Base-by-base conservation (phyloP, 176 grass and related monocot species). In the Aechmea fasciata region DNA sequence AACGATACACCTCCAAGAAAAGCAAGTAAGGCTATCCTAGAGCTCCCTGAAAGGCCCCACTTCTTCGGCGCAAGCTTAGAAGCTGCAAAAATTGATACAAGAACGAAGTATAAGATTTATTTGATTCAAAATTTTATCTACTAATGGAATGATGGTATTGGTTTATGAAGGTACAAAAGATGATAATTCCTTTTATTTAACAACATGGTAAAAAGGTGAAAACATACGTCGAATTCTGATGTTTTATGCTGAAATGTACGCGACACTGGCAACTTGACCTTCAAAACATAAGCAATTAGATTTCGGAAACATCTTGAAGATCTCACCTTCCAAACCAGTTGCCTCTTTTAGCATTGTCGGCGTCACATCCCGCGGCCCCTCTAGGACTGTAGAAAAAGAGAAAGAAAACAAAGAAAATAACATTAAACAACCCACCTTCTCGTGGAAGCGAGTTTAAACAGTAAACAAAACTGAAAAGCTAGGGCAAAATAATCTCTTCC, bases 271-370 rank as follows among this genome's bases (percentile, higher is more conserved):
- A 68, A 50, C 15, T 14, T 24, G 49, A 49, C 11, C 10, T 68
- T 15, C 47, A 10, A 49, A 9, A 68, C 51, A 12, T 11, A 71
- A 29, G 54, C 3, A 71, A 23, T 13, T 1, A 11, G 18, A 57
- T 33, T 33, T 20, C 22, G 33, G 33, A 41, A 41, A 41, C 33
- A 41, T 18, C n/a, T 49, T 47, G 20, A 57, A 25, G 73, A 2
- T 74, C 74, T 86, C 26, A 93, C 94, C 87, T 85, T 99, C 89
- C 79, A 99, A 83, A 6, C 94, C 80, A 64, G 89, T 93, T 79
- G 84, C 90, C 69, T 99, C 84, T 57, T 85, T 90, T 68, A 99
- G 75, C 57, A 93, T 23, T 29, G 67, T 87, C 50, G 89, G 94
- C 13, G 89, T 93, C 8, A 88, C 87, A 78, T 97, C 94, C 74